phyloP scores from a whole-genome alignment of 768 basidiomycete species.

The Phaffia tasmanica region DNA sequence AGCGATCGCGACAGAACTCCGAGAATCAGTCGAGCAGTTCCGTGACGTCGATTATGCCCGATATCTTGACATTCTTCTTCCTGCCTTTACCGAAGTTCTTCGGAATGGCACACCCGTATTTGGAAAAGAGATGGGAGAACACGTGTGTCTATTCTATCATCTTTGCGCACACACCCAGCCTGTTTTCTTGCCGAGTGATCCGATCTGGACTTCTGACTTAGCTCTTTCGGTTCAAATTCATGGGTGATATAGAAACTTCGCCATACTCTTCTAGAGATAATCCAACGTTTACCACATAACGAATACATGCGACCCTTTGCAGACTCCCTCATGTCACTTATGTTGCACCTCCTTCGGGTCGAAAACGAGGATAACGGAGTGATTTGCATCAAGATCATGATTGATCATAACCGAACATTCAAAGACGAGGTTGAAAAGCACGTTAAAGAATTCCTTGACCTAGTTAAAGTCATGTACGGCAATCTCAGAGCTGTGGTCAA shows the following conservation, averaged over 20 bases:
- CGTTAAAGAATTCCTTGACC: slow-evolving; percentile 63
- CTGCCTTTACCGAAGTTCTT: slow-evolving; percentile 29
- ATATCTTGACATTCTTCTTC: slow-evolving; percentile 30
- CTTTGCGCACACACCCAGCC: not conserved
- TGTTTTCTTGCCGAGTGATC: not conserved
- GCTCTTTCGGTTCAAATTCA: not conserved
- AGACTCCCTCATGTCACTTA: slow-evolving; percentile 57
- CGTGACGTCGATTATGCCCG: slow-evolving; percentile 29
- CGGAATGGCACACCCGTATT: slow-evolving; percentile 28
- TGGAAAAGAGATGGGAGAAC: slow-evolving; percentile 27
- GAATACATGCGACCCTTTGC: slow-evolving; percentile 66
- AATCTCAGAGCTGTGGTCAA: slow-evolving; percentile 63
- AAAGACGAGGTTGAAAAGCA: slow-evolving; percentile 47
- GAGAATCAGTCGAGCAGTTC: slow-evolving; percentile 32
- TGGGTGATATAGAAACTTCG: slow-evolving; percentile 56
- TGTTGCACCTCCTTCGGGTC: slow-evolving; percentile 68
- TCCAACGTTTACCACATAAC: slow-evolving; percentile 72
- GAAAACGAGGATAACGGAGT: slow-evolving; percentile 97
- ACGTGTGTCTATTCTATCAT: slow-evolving; percentile 24
- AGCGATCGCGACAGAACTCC: slow-evolving; percentile 30
- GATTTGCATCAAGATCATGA: slow-evolving; percentile 77
- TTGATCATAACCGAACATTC: slow-evolving; percentile 61
- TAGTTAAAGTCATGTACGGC: slow-evolving; percentile 65
- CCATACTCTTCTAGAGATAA: slow-evolving; percentile 71
- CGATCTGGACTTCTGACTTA: not conserved